phyloP scores from a whole-genome alignment of 2,329 filamentous ascomycete genomes.

The Bipolaris bicolor region DNA sequence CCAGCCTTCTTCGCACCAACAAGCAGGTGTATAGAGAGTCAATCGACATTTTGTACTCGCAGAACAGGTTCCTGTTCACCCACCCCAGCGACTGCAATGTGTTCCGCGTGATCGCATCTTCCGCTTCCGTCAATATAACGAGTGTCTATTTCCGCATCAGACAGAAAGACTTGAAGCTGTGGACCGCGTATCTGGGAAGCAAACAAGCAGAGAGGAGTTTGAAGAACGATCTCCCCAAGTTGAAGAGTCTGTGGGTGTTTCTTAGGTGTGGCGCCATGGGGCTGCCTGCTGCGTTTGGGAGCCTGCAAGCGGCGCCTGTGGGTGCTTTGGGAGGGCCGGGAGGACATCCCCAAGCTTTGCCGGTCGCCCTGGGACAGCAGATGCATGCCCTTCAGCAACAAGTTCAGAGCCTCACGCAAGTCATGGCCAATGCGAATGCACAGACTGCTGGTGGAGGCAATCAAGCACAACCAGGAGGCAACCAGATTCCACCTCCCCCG shows the following conservation, averaged over 20 bases:
- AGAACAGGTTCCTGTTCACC: slow-evolving; percentile 48
- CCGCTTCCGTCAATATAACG: slow-evolving; percentile 34
- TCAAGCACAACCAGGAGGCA: slow-evolving; percentile 12
- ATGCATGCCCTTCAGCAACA: slow-evolving; percentile 36
- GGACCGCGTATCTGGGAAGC: slow-evolving; percentile 47
- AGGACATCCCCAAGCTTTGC: slow-evolving; percentile 33
- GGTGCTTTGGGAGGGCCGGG: slow-evolving; percentile 14
- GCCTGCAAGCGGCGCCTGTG: neutral
- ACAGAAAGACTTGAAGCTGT: slow-evolving; percentile 47
- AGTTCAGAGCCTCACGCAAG: slow-evolving; percentile 29
- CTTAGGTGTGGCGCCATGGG: slow-evolving; percentile 35
- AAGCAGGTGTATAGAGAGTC: slow-evolving; percentile 44
- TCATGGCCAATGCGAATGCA: slow-evolving; percentile 19
- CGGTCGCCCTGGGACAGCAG: slow-evolving; percentile 36
- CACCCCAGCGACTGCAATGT: slow-evolving; percentile 51
- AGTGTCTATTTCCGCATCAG: slow-evolving; percentile 46
- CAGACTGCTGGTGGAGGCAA: slow-evolving; percentile 4
- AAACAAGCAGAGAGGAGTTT: slow-evolving; percentile 38
- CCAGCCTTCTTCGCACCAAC: slow-evolving; percentile 37
- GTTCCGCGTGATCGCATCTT: slow-evolving; percentile 45
- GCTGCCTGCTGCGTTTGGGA: neutral
- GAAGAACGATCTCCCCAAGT: slow-evolving; percentile 41
- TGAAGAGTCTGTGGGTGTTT: slow-evolving; percentile 47
- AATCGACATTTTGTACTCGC: slow-evolving; percentile 42
- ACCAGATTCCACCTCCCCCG: slow-evolving; percentile 19